Evolutionary conservation across 176 grass and related monocot genomes (phyloP), one percentile per base, ranked within the genome.

Genomic region (Carex kokanica): DNA sequence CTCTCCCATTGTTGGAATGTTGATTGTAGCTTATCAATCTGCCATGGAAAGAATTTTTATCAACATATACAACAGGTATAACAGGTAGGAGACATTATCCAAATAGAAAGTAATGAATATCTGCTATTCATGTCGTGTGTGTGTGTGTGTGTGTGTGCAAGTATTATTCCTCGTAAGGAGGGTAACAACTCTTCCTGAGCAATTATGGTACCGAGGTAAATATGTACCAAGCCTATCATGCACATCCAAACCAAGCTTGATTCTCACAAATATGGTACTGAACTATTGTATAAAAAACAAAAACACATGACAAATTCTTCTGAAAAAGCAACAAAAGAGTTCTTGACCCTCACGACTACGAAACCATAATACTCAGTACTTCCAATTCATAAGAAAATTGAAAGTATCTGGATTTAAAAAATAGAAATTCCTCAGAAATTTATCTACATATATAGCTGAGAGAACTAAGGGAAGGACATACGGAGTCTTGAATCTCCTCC

Each of bases 401-500:
- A 2, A 57, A 56, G 2, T 58, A 45, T 45, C 24, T 21, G 18
- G 38, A 71, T 71, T 45, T 21, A 40, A 47, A 45, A 8, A 71
- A 29, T 13, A 78, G 9, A 78, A 20, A 78, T 10, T 78, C 25
- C 23, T 78, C 6, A 45, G 11, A 81, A 63, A 63, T 63, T 41
- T 63, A 81, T 81, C 34, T 63, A 63, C 2, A 60, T 61, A 38
- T 36, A 36, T 38, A 80, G 17, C 27, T 38, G 6, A 63, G 18
- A 45, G 21, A 77, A 77, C 52, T 34, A 27, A 7, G 52, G 38
- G 10, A 49, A 60, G 2, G n/a, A 80, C 91, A 88, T 86, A 98
- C 95, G 52, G 95, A 98, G 14, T 93, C 95, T 81, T 98, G 89
- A 75, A 95, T 98, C 87, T 98, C 95, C 82, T 93, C 92, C 81